Evolutionary conservation across 306 rosid genomes (phyloP), one percentile per base, ranked within the genome.

Genomic region (Glycine tomentella): DNA sequence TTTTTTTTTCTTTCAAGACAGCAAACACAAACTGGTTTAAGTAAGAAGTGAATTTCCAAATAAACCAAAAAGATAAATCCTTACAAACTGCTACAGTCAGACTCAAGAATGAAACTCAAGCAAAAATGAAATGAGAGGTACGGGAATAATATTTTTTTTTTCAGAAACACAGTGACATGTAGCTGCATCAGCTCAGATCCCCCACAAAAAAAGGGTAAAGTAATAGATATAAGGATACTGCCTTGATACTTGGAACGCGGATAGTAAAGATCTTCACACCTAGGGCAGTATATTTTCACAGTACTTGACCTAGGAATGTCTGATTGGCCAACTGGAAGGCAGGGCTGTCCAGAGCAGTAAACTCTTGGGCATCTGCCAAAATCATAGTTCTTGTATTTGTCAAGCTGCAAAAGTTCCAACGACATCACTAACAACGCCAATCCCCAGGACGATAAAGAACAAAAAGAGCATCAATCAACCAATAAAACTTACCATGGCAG

Each of bases 191-290:
- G 45, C 74, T 10, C 31, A 25, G 1, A 25, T 25, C 31, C 31
- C 31, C 31, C 31, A 25, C 31, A 25, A 25, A 25, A 25, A 10
- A 63, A n/a, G 17, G 64, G 4, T 17, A 38, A 36, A 73, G 62
- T 15, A 61, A 68, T 36, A 62, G 44, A 75, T 64, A 81, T 57
- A 93, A 95, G 99, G 99, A 95, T 95, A 95, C 99, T 95, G 91
- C 99, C 99, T 93, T 95, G 99, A 84, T 93, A 93, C 90, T 95
- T 95, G 74, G 99, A 91, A 68, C 99, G 97, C 8, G 99, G 99
- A 85, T 95, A 95, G 82, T 95, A 95, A 68, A 95, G 91, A 74
- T 95, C 99, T 86, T 95, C 99, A 61, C 99, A 95, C 82, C 94
- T 93, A 64, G 99, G 98, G 84, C 99, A 95, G 82, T 95, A 95